Evolutionary conservation across 2,329 filamentous ascomycete genomes (phyloP), one percentile per base, ranked within the genome.

Genomic region (Apiospora koreana): DNA sequence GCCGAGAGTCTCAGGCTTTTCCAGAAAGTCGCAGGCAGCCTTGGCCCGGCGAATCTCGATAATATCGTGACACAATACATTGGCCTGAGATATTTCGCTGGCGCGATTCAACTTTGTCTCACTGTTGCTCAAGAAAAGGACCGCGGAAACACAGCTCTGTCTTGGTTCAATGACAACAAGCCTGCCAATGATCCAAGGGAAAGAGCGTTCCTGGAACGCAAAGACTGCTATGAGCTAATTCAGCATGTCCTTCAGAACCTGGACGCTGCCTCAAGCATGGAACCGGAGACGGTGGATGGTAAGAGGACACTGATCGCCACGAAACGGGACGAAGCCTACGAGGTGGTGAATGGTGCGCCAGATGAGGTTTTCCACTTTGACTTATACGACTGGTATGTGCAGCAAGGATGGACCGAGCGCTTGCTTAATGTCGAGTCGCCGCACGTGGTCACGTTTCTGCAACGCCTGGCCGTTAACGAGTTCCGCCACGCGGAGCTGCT

Each of bases 371-470:
- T 99, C 84, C 92, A 98, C 79, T 97, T 94, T 72, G 94, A 94
- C 76, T 86, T 99, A n/a, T 99, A 98, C 79, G 95, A 98, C 77
- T 99, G 96, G 95, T 99, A 99, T 81, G 91, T 98, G 74, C 83
- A 88, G 69, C 91, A 95, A 79, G 92, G 93, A 23, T 95, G 93
- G 90, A 92, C 90, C 12, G 94, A 98, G 73, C 92, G 94, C 18
- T 88, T 99, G 38, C 88, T 99, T 43, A 90, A 92, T 45, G 94
- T 96, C 68, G 89, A 95, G 70, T 97, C 95, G 6, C 89, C 92
- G 0, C 95, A 94, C 76, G 94, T 98, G 35, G 88, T 97, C 54
- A 93, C 91, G 2, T 99, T 97, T 79, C 88, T 99, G 2, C 87
- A 93, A 77, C 91, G 92, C 68, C 91, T 94, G 71, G 93, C 94